Evolutionary conservation across 805 yeast genomes (phyloP).

Genomic region (Wickerhamia fluorescens): DNA sequence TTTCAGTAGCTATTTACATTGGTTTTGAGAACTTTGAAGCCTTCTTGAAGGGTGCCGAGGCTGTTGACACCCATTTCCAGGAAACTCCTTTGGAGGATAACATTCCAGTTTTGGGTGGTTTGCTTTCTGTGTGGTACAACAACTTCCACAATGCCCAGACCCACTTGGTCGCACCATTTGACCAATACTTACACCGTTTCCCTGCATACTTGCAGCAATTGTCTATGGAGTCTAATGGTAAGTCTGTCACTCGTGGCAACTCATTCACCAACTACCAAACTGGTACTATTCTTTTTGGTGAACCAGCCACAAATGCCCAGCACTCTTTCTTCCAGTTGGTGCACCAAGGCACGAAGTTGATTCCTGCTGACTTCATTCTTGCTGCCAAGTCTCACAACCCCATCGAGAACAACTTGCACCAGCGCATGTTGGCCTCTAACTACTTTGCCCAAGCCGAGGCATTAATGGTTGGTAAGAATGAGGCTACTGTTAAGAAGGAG

Average conservation of each 20-base stretch:
- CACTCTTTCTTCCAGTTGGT: slow-evolving; percentile 99
- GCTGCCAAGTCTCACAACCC: slow-evolving; percentile 99
- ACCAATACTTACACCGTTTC: slow-evolving; percentile 98
- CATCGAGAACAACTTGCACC: slow-evolving; percentile 88
- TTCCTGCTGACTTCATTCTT: slow-evolving; percentile 93
- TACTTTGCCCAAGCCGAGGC: slow-evolving; percentile 99
- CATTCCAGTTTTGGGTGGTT: slow-evolving; percentile 90
- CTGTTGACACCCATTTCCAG: slow-evolving; percentile 86
- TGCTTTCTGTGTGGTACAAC: slow-evolving; percentile 96
- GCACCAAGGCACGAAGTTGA: slow-evolving; percentile 97
- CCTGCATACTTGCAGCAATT: slow-evolving; percentile 98
- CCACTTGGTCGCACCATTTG: slow-evolving; percentile 96
- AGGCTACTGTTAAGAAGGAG: slow-evolving; percentile 75
- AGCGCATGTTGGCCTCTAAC: slow-evolving; percentile 97
- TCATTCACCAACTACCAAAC: slow-evolving; percentile 91
- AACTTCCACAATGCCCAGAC: slow-evolving; percentile 98
- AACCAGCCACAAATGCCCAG: slow-evolving; percentile 98
- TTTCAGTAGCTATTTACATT: slow-evolving; percentile 88
- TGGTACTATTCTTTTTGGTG: slow-evolving; percentile 94
- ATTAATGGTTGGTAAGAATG: slow-evolving; percentile 90
- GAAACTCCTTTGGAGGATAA: slow-evolving; percentile 81
- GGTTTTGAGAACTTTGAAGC: slow-evolving; percentile 92
- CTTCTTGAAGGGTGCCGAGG: slow-evolving; percentile 96
- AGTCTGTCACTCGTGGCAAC: slow-evolving; percentile 90
- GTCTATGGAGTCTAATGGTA: slow-evolving; percentile 99